Evolutionary conservation across 495 filamentous ascomycete genomes (phyloP).

Genomic region (Penicillium odoratum): DNA sequence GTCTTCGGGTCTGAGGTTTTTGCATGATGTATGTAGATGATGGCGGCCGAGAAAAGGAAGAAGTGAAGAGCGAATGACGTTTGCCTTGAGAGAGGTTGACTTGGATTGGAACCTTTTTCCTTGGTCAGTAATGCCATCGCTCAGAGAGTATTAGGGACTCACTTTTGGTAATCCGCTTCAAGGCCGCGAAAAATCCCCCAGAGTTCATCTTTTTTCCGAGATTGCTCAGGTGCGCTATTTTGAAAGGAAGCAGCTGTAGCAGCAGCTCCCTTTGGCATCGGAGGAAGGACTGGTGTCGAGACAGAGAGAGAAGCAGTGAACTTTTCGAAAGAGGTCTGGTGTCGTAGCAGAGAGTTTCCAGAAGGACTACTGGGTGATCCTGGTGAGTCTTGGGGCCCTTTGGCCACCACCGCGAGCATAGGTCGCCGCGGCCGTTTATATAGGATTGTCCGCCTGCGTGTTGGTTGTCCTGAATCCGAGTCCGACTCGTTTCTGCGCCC

Average conservation of each 20-base stretch:
- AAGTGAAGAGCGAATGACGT: slow-evolving; percentile 73
- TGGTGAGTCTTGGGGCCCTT: slow-evolving; percentile 45
- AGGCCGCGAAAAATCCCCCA: slow-evolving; percentile 81
- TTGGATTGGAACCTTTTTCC: slow-evolving; percentile 66
- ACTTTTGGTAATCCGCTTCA: slow-evolving; percentile 82
- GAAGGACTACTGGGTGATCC: slow-evolving; percentile 46
- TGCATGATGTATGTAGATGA: slow-evolving; percentile 67
- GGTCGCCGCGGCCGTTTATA: slow-evolving; percentile 52
- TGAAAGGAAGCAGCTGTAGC: slow-evolving; percentile 34
- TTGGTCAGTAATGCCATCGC: slow-evolving; percentile 14
- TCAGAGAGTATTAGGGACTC: slow-evolving; percentile 17
- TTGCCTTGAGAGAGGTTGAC: slow-evolving; percentile 74
- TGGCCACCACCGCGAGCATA: slow-evolving; percentile 48
- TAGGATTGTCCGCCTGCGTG: slow-evolving; percentile 41
- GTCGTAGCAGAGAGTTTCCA: slow-evolving; percentile 51
- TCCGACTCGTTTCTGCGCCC: slow-evolving; percentile 27
- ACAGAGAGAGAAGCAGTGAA: slow-evolving; percentile 49
- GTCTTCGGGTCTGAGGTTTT: slow-evolving; percentile 72
- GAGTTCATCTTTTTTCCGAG: slow-evolving; percentile 77
- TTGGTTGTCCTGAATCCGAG: slow-evolving; percentile 26
- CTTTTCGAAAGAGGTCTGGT: slow-evolving; percentile 60
- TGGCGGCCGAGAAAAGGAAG: slow-evolving; percentile 82
- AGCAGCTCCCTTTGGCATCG: slow-evolving; percentile 46
- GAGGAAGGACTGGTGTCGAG: slow-evolving; percentile 49
- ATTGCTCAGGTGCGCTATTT: slow-evolving; percentile 41